A percentile compares a stretch with the other conserved stretches of the same genome.
Conservation (phyloP, 169 alveolate genomes). For the Pseudocohnilembus persalinus region DNA sequence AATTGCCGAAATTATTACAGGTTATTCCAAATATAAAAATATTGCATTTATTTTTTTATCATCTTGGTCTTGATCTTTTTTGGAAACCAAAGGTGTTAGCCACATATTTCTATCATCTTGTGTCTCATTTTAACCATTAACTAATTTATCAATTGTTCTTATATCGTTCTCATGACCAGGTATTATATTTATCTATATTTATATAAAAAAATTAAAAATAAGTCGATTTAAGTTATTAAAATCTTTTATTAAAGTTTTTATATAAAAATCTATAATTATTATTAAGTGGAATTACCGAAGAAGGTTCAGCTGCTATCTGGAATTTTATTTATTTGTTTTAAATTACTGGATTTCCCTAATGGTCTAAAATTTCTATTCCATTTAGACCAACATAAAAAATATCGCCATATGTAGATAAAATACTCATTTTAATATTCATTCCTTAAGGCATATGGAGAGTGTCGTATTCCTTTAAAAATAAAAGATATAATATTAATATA, state of each 20-base stretch:
- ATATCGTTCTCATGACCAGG: slow-evolving; percentile 58
- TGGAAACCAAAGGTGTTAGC: slow-evolving; percentile 69
- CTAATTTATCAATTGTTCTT: slow-evolving; percentile 65
- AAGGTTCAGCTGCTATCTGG: slow-evolving; percentile 51
- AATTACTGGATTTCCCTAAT: slow-evolving; percentile 45
- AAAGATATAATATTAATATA: slow-evolving; percentile 1
- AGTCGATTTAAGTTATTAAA: too few relatives aligned
- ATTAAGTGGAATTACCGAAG: slow-evolving; percentile 40
- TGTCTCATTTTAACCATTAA: slow-evolving; percentile 66
- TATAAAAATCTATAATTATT: neutral
- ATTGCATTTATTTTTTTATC: slow-evolving; percentile 52
- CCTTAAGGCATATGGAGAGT: slow-evolving; percentile 63
- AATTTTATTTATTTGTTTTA: slow-evolving; percentile 6
- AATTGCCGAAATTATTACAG: slow-evolving; percentile 47
- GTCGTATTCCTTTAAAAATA: slow-evolving; percentile 57
- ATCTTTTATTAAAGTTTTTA: neutral
- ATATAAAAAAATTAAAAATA: neutral
- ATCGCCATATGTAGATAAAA: slow-evolving; percentile 72
- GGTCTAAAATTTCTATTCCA: slow-evolving; percentile 70
- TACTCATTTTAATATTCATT: slow-evolving; percentile 44
- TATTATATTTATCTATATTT: slow-evolving; percentile 18
- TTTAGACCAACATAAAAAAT: slow-evolving; percentile 70
- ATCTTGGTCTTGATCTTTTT: slow-evolving; percentile 24
- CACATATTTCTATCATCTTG: slow-evolving; percentile 73
- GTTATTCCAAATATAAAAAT: slow-evolving; percentile 47